These are phyloP conservation scores for Metarhizium brunneum DNA, from an alignment of 2,329 filamentous ascomycete genomes.

Conservation along the genomic window DNA sequence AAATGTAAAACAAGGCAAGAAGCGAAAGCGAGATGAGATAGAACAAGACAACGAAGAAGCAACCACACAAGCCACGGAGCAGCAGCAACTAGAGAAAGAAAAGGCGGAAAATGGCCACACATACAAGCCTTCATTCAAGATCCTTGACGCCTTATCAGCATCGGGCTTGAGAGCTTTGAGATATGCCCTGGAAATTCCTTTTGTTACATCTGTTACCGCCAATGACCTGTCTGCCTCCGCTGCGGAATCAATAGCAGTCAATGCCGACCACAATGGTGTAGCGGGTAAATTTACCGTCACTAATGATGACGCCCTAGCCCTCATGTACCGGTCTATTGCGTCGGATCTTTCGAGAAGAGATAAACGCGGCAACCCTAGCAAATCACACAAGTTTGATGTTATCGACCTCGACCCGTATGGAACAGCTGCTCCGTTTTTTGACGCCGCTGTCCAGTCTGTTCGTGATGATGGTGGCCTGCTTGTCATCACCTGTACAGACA, in stretches of 20 bases:
- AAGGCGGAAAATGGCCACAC: slow-evolving; percentile 16
- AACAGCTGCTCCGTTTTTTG: slow-evolving; percentile 84
- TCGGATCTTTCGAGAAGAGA: slow-evolving; percentile 36
- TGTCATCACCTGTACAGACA: slow-evolving; percentile 94
- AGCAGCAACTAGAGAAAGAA: slow-evolving; percentile 7
- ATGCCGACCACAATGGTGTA: slow-evolving; percentile 75
- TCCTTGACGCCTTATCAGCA: slow-evolving; percentile 89
- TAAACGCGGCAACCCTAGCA: slow-evolving; percentile 27
- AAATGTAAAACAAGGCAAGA: slow-evolving; percentile 33
- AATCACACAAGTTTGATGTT: slow-evolving; percentile 65
- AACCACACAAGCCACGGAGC: neutral
- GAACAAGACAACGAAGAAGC: slow-evolving; percentile 8
- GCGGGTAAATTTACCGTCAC: slow-evolving; percentile 61
- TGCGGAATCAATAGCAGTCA: slow-evolving; percentile 71
- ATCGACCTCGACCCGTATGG: slow-evolving; percentile 97
- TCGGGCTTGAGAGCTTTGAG: slow-evolving; percentile 85
- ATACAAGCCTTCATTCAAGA: slow-evolving; percentile 52
- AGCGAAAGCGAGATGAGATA: slow-evolving; percentile 35
- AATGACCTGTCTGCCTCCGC: slow-evolving; percentile 81
- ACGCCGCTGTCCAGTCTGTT: slow-evolving; percentile 79
- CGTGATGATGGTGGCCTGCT: slow-evolving; percentile 78
- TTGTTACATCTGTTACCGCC: slow-evolving; percentile 70
- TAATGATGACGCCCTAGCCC: slow-evolving; percentile 73
- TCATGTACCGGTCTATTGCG: slow-evolving; percentile 75
- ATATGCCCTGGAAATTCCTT: slow-evolving; percentile 85